Percentiles rank a stretch among this genome's conserved stretches.
phyloP scores from a whole-genome alignment of 2,329 filamentous ascomycete species.

The Aspergillus ochraceoroseus region DNA sequence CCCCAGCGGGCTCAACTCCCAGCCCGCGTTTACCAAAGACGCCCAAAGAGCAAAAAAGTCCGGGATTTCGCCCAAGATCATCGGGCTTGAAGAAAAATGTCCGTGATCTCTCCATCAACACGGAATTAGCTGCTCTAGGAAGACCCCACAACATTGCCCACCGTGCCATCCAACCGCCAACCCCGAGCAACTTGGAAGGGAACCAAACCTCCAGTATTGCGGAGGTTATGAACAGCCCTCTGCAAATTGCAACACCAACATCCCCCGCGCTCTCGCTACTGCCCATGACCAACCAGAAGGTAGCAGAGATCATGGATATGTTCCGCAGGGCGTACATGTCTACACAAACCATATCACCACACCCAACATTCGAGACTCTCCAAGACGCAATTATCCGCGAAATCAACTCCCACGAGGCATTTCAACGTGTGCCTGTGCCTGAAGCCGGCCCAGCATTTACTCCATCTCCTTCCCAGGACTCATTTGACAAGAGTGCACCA shows the following conservation, averaged over 20 bases:
- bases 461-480: slow-evolving; percentile 26
- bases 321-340: slow-evolving; percentile 39
- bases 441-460: slow-evolving; percentile 33
- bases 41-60: slow-evolving; percentile 12
- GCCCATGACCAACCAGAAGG: slow-evolving; percentile 30
- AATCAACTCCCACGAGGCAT: slow-evolving; percentile 44
- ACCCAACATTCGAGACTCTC: slow-evolving; percentile 40
- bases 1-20: slow-evolving; percentile 10
- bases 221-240: slow-evolving; percentile 41
- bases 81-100: slow-evolving; percentile 37
- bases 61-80: slow-evolving; percentile 19
- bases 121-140: slow-evolving; percentile 33
- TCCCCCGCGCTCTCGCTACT: slow-evolving; percentile 20
- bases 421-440: slow-evolving; percentile 34
- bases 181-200: slow-evolving; percentile 25
- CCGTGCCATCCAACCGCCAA: slow-evolving; percentile 36
- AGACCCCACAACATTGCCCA: slow-evolving; percentile 34
- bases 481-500: slow-evolving; percentile 20
- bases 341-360: slow-evolving; percentile 25
- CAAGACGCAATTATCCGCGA: slow-evolving; percentile 44
- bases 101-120: slow-evolving; percentile 41
- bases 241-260: slow-evolving; percentile 29
- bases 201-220: slow-evolving; percentile 37
- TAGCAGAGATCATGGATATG: slow-evolving; percentile 41
- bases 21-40: slow-evolving; percentile 2